Conservation (phyloP, 108 stramenopile species). For the Schizochytrium sp. region DNA sequence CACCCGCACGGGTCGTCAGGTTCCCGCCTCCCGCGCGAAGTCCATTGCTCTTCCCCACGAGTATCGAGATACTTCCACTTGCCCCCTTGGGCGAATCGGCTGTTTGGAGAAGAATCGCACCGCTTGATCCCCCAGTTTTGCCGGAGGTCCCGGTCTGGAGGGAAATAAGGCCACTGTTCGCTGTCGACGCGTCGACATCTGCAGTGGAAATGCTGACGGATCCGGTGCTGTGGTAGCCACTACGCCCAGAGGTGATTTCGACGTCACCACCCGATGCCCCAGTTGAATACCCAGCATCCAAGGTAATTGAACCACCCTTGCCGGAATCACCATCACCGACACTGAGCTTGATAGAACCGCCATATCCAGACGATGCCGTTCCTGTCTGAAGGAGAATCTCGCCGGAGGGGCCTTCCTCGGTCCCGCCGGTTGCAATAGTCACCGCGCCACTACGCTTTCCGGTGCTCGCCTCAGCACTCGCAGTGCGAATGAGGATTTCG, state of each 20-base stretch:
- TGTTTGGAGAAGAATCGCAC: conserved; percentile 15
- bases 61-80: conserved; percentile 16
- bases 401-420: conserved; percentile 26
- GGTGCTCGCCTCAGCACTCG: conserved; percentile 28
- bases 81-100: conserved; percentile 20
- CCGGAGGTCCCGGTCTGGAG: background rate
- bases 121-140: conserved; percentile 18
- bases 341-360: conserved; percentile 29
- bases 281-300: background rate
- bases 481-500: conserved; percentile 22
- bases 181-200: conserved; percentile 15
- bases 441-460: conserved; percentile 24
- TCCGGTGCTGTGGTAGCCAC: conserved; percentile 23
- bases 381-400: conserved; percentile 23
- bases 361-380: conserved; percentile 23
- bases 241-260: conserved; percentile 25
- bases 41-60: conserved; percentile 24
- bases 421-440: conserved; percentile 28
- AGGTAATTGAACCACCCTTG: conserved; percentile 31
- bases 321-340: conserved; percentile 30
- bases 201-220: conserved; percentile 22
- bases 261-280: conserved; percentile 24
- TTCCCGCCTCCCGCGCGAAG: background rate
- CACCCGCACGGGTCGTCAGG: background rate
- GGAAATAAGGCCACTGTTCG: background rate